These are phyloP conservation scores for Fusarium begoniae DNA, from an alignment of 2,329 filamentous ascomycete genomes.

Conservation along the genomic window DNA sequence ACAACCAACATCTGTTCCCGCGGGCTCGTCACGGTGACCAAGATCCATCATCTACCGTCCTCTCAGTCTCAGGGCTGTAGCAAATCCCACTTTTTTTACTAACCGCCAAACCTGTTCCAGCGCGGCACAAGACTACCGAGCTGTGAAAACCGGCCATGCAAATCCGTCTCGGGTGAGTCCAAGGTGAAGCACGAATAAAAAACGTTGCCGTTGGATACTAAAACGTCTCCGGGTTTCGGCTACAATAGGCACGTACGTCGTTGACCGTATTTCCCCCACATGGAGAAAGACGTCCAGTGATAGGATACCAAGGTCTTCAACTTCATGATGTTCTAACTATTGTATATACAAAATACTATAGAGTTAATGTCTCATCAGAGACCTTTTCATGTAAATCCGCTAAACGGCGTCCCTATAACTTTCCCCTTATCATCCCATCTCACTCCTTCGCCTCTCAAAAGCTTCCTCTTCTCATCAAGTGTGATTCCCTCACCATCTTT, in stretches of 20 bases:
- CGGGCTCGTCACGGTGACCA: slow-evolving; percentile 22
- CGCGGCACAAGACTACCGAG: slow-evolving; percentile 41
- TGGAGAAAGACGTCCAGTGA: slow-evolving; percentile 23
- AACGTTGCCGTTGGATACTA: background rate
- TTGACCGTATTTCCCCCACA: slow-evolving; percentile 27
- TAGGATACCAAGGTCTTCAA: background rate
- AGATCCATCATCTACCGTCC: slow-evolving; percentile 22
- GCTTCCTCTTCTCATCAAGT: slow-evolving; percentile 69
- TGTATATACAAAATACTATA: background rate
- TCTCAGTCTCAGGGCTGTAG: slow-evolving; percentile 1
- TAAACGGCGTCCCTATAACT: slow-evolving; percentile 65
- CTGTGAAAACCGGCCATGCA: slow-evolving; percentile 22
- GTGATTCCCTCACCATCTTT: slow-evolving; percentile 69
- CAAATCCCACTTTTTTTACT: slow-evolving; percentile 31
- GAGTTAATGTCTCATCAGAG: background rate
- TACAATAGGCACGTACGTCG: slow-evolving; percentile 28
- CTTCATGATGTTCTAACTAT: background rate
- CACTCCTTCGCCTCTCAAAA: slow-evolving; percentile 72
- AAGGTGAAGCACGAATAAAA: slow-evolving; percentile 34
- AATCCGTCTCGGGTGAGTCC: slow-evolving; percentile 19
- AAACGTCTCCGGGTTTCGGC: slow-evolving; percentile 34
- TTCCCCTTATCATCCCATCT: slow-evolving; percentile 67
- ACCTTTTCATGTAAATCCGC: slow-evolving; percentile 31
- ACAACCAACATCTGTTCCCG: slow-evolving; percentile 18
- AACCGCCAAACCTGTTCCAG: slow-evolving; percentile 33